A percentile compares a stretch with the other conserved stretches of the same genome.
phyloP scores from a whole-genome alignment of 2,329 filamentous ascomycete genomes.

The Colletotrichum caudatum region DNA sequence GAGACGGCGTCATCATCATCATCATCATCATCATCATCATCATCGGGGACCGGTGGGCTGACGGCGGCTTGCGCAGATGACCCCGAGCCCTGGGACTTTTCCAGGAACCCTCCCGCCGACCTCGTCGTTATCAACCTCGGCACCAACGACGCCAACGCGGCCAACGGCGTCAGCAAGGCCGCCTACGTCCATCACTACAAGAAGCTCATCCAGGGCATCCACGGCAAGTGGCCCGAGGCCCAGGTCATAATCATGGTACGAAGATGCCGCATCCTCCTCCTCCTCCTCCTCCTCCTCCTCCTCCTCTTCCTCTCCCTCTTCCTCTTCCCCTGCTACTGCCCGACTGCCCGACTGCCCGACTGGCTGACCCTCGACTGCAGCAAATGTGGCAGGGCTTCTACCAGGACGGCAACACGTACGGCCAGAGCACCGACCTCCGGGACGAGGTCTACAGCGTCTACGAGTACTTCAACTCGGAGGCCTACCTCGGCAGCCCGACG shows the following conservation, averaged over 20 bases:
- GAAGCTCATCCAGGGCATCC: slow-evolving; percentile 60
- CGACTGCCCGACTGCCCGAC: background rate
- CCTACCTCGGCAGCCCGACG: slow-evolving; percentile 55
- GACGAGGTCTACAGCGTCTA: slow-evolving; percentile 64
- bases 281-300: background rate
- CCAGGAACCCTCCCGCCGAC: slow-evolving; percentile 55
- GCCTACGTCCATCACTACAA: slow-evolving; percentile 57
- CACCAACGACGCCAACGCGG: slow-evolving; percentile 59
- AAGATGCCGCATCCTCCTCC: slow-evolving; percentile 31
- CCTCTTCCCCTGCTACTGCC: too few species aligned
- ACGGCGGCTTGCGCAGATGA: slow-evolving; percentile 47
- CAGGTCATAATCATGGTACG: slow-evolving; percentile 59
- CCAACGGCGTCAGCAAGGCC: slow-evolving; percentile 55
- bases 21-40: background rate
- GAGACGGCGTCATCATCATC: background rate
- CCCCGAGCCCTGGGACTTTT: slow-evolving; percentile 60
- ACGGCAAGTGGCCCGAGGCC: slow-evolving; percentile 59
- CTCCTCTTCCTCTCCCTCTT: too few species aligned
- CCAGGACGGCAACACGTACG: slow-evolving; percentile 62
- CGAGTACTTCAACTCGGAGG: slow-evolving; percentile 62
- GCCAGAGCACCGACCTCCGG: slow-evolving; percentile 59
- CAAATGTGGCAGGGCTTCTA: slow-evolving; percentile 68
- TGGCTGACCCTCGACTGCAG: slow-evolving; percentile 46
- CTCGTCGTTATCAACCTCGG: slow-evolving; percentile 61
- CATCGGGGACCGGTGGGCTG: slow-evolving; percentile 14